These are phyloP conservation scores for Nissolia schottii DNA, from an alignment of 306 rosid species.

Conservation along the genomic window DNA sequence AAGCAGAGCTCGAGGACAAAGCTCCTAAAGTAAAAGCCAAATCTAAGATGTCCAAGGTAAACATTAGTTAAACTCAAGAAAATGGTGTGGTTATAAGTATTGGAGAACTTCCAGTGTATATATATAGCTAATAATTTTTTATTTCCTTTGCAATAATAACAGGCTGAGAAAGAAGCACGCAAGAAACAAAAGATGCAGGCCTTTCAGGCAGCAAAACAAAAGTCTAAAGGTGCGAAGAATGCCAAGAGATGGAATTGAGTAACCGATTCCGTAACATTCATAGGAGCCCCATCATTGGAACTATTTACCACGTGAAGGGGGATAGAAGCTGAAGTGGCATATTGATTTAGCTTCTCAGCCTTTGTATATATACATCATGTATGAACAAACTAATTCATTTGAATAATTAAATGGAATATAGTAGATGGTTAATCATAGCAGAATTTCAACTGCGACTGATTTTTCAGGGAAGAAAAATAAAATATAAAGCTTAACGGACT, in stretches of 20 bases:
- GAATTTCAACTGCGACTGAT: neutral
- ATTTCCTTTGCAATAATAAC: constrained; percentile 1
- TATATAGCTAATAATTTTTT: neutral
- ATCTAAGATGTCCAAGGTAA: constrained; percentile 97
- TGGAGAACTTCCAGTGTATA: neutral
- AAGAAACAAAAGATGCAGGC: constrained; percentile 89
- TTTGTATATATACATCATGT: constrained; percentile 41
- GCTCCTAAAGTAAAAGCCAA: constrained; percentile 95
- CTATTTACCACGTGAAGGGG: constrained; percentile 15
- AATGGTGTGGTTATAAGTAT: neutral
- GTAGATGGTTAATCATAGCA: constrained; percentile 11
- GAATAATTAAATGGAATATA: constrained; percentile 17
- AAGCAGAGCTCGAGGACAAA: constrained; percentile 88
- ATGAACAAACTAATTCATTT: constrained; percentile 31
- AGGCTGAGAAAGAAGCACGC: constrained; percentile 95
- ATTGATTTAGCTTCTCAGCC: constrained; percentile 36
- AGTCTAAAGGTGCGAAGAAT: constrained; percentile 76
- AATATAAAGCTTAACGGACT: too few relatives aligned
- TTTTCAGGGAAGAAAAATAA: neutral
- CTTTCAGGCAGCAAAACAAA: constrained; percentile 88
- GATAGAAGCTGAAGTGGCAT: constrained; percentile 31
- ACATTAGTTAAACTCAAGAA: neutral
- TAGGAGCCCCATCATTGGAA: neutral
- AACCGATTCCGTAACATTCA: neutral
- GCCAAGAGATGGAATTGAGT: constrained; percentile 87